Evolutionary conservation across 2,329 filamentous ascomycete genomes (phyloP).

Genomic region (Scedosporium boydii): DNA sequence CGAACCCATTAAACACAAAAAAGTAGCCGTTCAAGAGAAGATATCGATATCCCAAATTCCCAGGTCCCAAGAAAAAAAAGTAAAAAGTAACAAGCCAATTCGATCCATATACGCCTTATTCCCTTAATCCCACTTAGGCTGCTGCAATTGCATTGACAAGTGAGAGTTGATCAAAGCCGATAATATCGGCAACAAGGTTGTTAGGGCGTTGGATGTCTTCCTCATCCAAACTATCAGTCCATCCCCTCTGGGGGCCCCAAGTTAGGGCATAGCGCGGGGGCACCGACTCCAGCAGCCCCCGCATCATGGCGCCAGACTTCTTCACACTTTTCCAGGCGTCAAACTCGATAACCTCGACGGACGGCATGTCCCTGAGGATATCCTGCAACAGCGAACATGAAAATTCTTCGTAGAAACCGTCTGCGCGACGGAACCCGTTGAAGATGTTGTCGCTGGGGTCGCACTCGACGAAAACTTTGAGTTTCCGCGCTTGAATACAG

Average conservation of each 20-base stretch:
- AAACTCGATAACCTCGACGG: conserved; percentile 52
- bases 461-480: conserved; percentile 62
- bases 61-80: not conserved
- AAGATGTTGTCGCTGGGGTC: conserved; percentile 62
- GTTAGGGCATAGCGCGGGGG: conserved; percentile 41
- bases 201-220: conserved; percentile 6
- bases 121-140: not conserved
- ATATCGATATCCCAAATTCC: not conserved
- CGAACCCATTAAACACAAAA: not conserved
- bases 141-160: not conserved
- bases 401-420: conserved; percentile 64
- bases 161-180: conserved; percentile 1
- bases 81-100: not conserved
- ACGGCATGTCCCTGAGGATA: conserved; percentile 48
- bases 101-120: not conserved
- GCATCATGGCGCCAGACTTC: conserved; percentile 56
- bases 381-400: conserved; percentile 45
- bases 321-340: conserved; percentile 60
- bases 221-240: conserved; percentile 44
- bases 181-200: not conserved
- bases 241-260: conserved; percentile 61
- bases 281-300: conserved; percentile 44
- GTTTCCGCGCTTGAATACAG: conserved; percentile 45
- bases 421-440: conserved; percentile 54
- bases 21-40: not conserved